Conservation (phyloP, 345 rosid genomes). For the Melaleuca alternifolia region DNA sequence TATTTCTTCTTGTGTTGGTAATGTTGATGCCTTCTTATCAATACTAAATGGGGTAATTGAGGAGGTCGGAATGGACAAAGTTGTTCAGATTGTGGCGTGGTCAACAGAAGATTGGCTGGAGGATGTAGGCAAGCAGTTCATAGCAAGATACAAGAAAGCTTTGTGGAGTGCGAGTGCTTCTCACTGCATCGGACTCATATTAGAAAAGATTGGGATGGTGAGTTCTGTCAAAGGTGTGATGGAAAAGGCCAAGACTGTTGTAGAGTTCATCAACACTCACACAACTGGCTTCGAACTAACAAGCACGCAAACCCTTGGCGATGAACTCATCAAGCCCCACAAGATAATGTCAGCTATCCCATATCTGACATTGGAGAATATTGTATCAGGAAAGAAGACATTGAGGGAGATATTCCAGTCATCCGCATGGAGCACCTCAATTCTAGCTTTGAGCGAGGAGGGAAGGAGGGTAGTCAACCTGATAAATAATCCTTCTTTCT, state of each 20-base stretch:
- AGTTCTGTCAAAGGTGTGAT: constrained; percentile 9
- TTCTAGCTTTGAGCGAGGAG: constrained; percentile 16
- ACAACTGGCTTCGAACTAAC: constrained; percentile 4
- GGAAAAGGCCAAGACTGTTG: constrained; percentile 25
- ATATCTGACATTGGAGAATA: constrained; percentile 13
- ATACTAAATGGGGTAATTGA: constrained; percentile 28
- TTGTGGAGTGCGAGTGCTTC: constrained; percentile 57
- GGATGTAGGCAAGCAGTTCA: constrained; percentile 25
- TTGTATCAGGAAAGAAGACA: constrained; percentile 23
- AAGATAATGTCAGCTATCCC: constrained; percentile 19
- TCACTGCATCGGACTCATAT: constrained; percentile 49
- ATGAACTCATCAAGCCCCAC: constrained; percentile 21
- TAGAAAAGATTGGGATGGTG: constrained; percentile 21
- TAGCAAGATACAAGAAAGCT: constrained; percentile 8
- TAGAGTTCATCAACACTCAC: constrained; percentile 10
- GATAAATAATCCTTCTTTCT: constrained; percentile 29
- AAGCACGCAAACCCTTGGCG: constrained; percentile 8
- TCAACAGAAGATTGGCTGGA: constrained; percentile 48
- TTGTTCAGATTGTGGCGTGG: constrained; percentile 39
- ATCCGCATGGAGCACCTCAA: constrained; percentile 22
- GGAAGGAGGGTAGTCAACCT: constrained; percentile 19
- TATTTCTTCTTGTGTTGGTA: constrained; percentile 12
- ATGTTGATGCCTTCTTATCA: constrained; percentile 14
- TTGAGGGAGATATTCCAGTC: constrained; percentile 34
- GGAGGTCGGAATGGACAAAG: constrained; percentile 40